Evolutionary conservation across 2,329 filamentous ascomycete genomes (phyloP).

Genomic region (Claviceps arundinis): DNA sequence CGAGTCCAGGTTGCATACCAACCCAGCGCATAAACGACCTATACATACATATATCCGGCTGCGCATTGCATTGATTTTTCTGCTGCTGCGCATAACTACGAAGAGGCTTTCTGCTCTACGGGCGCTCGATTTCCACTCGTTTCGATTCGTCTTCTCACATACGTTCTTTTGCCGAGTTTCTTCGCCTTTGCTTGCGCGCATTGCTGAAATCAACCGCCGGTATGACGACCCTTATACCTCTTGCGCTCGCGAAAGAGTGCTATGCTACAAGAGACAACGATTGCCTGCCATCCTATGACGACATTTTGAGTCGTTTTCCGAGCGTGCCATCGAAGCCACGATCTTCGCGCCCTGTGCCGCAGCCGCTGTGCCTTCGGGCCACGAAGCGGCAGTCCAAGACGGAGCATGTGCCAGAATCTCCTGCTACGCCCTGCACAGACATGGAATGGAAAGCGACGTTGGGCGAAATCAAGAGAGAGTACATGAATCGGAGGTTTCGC

Average conservation of each 20-base stretch:
- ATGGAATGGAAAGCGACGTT: conserved; percentile 39
- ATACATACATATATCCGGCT: neutral
- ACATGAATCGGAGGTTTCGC: conserved; percentile 35
- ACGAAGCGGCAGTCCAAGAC: neutral
- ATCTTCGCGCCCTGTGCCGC: neutral
- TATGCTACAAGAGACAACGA: conserved; percentile 1
- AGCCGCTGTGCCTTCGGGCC: neutral
- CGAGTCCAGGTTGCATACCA: neutral
- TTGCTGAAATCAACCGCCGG: neutral
- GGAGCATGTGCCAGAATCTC: neutral
- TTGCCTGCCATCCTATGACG: neutral
- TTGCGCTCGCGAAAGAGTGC: conserved; percentile 14
- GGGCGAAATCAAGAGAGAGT: conserved; percentile 40
- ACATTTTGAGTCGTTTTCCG: neutral
- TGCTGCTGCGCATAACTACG: too few relatives aligned
- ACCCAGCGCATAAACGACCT: too few relatives aligned
- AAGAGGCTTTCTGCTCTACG: too few relatives aligned
- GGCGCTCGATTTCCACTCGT: neutral
- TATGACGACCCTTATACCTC: conserved; percentile 20
- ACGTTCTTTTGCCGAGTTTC: neutral
- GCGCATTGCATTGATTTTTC: too few relatives aligned
- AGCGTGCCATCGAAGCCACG: neutral
- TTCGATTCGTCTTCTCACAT: neutral
- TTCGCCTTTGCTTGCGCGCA: neutral
- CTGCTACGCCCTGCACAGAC: conserved; percentile 23